phyloP scores from a whole-genome alignment of 2,329 filamentous ascomycete species.

The Arachnopeziza araneosa region DNA sequence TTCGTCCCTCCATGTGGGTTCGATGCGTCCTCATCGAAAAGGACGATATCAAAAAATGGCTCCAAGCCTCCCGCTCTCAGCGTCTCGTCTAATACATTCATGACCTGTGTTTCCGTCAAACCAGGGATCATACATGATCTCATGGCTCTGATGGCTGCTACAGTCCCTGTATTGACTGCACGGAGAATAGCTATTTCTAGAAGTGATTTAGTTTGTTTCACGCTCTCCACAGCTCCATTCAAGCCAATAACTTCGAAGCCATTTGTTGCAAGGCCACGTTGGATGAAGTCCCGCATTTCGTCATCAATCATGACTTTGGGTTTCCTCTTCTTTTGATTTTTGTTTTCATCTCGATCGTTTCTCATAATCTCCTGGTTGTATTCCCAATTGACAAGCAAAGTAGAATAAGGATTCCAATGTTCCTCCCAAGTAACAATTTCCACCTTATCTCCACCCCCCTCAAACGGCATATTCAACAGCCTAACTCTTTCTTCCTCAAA shows the following conservation, averaged over 20 bases:
- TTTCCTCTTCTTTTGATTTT: slow-evolving; percentile 13
- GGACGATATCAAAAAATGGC: slow-evolving; percentile 58
- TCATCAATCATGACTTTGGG: slow-evolving; percentile 57
- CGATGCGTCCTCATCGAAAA: slow-evolving; percentile 44
- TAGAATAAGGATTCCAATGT: slow-evolving; percentile 58
- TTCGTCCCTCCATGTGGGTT: slow-evolving; percentile 37
- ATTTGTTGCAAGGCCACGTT: slow-evolving; percentile 45
- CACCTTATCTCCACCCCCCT: slow-evolving; percentile 35
- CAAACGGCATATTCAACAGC: slow-evolving; percentile 51
- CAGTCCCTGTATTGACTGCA: slow-evolving; percentile 59
- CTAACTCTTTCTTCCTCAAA: slow-evolving; percentile 56
- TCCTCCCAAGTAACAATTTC: slow-evolving; percentile 57
- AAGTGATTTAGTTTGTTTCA: slow-evolving; percentile 52
- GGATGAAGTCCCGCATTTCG: slow-evolving; percentile 59
- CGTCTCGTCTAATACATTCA: slow-evolving; percentile 48
- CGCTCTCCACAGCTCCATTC: slow-evolving; percentile 47
- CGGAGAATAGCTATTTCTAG: slow-evolving; percentile 52
- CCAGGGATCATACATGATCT: slow-evolving; percentile 47
- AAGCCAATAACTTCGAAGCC: slow-evolving; percentile 54
- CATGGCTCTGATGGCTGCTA: slow-evolving; percentile 55
- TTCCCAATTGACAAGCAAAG: slow-evolving; percentile 39
- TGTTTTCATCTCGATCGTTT: not conserved
- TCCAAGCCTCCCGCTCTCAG: slow-evolving; percentile 46
- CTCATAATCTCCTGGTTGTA: not conserved
- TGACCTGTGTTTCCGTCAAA: slow-evolving; percentile 54